These are phyloP conservation scores for Primulina eburnea DNA, from an alignment of 257 asterid genomes.

Conservation along the genomic window DNA sequence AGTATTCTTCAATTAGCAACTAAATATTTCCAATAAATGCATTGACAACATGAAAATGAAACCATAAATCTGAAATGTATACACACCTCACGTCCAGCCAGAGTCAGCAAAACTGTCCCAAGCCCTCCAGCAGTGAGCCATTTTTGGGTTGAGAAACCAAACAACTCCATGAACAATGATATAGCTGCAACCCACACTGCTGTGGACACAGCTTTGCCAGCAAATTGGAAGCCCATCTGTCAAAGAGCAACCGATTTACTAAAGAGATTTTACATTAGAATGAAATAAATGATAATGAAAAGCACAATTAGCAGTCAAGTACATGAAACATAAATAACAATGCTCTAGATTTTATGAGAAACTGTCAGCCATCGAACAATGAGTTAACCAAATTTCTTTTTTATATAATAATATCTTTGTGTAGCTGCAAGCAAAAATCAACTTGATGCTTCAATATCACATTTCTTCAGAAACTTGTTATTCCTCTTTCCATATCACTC, in stretches of 20 bases:
- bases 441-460: not conserved
- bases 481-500: not conserved
- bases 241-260: conserved; percentile 25
- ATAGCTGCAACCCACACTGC: conserved; percentile 98
- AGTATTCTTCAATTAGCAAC: conserved; percentile 14
- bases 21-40: conserved; percentile 5
- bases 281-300: conserved; percentile 2
- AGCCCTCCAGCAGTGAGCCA: conserved; percentile 99
- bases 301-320: not conserved
- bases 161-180: conserved; percentile 93
- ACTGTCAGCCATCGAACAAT: not conserved
- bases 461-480: too few species aligned
- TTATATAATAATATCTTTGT: not conserved
- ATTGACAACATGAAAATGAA: conserved; percentile 4
- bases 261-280: not conserved
- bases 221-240: conserved; percentile 98
- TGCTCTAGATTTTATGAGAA: not conserved
- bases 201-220: conserved; percentile 82
- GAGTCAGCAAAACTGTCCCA: conserved; percentile 97
- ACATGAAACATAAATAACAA: not conserved
- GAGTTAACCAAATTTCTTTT: not conserved
- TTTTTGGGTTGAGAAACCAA: conserved; percentile 95
- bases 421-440: not conserved
- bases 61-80: conserved; percentile 14
- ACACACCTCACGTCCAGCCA: conserved; percentile 97